Conservation (phyloP, 805 yeast genomes). For the Candida boleticola region DNA sequence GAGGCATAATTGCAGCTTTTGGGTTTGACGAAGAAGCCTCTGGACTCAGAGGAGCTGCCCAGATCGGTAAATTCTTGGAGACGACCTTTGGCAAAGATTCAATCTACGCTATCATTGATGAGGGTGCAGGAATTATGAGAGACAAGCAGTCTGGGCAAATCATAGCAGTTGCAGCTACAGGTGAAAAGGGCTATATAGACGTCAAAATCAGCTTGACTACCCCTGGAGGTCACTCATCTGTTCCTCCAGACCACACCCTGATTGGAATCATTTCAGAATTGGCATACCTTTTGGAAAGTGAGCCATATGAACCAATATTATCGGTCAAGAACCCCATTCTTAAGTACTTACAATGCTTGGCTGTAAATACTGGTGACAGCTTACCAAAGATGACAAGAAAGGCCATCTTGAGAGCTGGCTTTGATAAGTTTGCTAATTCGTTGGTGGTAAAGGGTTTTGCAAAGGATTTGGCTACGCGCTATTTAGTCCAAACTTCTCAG, state of each 20-base stretch:
- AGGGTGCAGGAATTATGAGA: conserved; percentile 44
- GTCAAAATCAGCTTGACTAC: conserved; percentile 48
- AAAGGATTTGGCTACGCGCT: conserved; percentile 17
- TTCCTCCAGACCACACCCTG: conserved; percentile 80
- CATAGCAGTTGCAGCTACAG: conserved; percentile 48
- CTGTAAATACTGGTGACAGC: conserved; percentile 41
- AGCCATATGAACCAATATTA: conserved; percentile 50
- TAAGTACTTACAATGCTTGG: conserved; percentile 58
- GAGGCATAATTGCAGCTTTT: conserved; percentile 62
- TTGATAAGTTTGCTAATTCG: conserved; percentile 29
- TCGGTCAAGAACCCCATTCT: conserved; percentile 59
- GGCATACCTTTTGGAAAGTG: conserved; percentile 52
- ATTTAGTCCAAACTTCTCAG: conserved; percentile 32
- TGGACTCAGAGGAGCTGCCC: conserved; percentile 61
- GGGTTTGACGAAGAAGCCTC: conserved; percentile 81
- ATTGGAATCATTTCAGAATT: conserved; percentile 72
- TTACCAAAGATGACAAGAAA: conserved; percentile 21
- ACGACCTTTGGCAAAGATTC: conserved; percentile 60
- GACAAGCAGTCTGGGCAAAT: conserved; percentile 47
- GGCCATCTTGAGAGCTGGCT: conserved; percentile 34
- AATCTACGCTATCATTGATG: conserved; percentile 67
- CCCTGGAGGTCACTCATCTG: conserved; percentile 78
- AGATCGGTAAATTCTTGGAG: conserved; percentile 46
- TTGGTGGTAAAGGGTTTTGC: conserved; percentile 18
- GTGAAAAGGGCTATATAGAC: conserved; percentile 51